Percentiles rank a stretch among this genome's conserved stretches.
phyloP scores from a whole-genome alignment of 2,329 filamentous ascomycete species.

The Epicoccum nigrum region DNA sequence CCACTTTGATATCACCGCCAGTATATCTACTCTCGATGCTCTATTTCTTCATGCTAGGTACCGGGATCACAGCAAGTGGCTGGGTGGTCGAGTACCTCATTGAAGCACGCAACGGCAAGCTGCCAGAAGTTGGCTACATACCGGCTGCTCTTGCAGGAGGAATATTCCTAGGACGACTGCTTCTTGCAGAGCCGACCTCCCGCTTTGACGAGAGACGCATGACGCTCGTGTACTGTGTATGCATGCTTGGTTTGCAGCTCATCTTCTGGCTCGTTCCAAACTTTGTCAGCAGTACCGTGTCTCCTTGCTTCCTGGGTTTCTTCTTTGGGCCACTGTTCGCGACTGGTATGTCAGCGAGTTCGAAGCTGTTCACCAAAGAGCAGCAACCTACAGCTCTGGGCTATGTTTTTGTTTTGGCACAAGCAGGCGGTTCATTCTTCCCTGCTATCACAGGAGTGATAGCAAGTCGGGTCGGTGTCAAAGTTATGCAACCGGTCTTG shows the following conservation, averaged over 20 bases:
- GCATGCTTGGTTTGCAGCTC: constrained; percentile 54
- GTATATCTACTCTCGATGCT: constrained; percentile 62
- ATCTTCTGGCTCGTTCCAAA: constrained; percentile 37
- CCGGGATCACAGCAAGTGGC: constrained; percentile 45
- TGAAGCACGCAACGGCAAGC: constrained; percentile 61
- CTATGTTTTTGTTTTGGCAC: constrained; percentile 64
- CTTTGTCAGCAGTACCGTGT: constrained; percentile 55
- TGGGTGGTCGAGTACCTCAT: constrained; percentile 72
- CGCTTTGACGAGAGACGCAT: constrained; percentile 64
- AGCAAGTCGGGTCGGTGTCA: constrained; percentile 39
- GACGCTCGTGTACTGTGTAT: constrained; percentile 60
- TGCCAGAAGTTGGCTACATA: constrained; percentile 66
- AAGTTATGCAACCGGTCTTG: constrained; percentile 30
- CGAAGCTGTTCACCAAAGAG: constrained; percentile 58
- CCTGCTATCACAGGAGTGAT: constrained; percentile 62
- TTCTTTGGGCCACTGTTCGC: constrained; percentile 66
- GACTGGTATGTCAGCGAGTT: constrained; percentile 61
- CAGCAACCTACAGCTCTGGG: constrained; percentile 57
- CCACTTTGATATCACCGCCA: constrained; percentile 52
- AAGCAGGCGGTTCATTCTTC: constrained; percentile 62
- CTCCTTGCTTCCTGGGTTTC: constrained; percentile 62
- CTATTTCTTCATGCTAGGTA: constrained; percentile 59
- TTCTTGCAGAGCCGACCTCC: constrained; percentile 65
- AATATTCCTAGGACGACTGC: constrained; percentile 60
- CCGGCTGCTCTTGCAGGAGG: constrained; percentile 67